Evolutionary conservation across 345 rosid species (phyloP).

Genomic region (Eucalyptus cloeziana): DNA sequence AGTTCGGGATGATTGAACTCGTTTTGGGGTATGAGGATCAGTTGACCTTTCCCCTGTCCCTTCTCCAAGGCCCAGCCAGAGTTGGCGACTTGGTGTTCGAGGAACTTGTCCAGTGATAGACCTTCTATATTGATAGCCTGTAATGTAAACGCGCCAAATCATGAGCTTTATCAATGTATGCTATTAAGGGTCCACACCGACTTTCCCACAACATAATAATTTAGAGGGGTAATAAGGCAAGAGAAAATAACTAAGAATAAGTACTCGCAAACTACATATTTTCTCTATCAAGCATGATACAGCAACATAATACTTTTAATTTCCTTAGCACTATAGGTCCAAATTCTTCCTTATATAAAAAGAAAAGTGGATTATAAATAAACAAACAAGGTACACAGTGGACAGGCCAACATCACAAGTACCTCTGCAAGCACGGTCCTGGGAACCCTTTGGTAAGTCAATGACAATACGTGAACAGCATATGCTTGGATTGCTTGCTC

Average conservation of each 20-base stretch:
- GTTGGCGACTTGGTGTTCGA: conserved; percentile 59
- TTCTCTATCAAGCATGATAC: not conserved
- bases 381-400: not conserved
- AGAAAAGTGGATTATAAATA: not conserved
- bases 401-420: not conserved
- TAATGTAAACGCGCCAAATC: not conserved
- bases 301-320: not conserved
- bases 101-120: conserved; percentile 70
- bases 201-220: not conserved
- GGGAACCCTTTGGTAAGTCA: conserved; percentile 89
- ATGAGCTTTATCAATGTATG: not conserved
- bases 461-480: conserved; percentile 77
- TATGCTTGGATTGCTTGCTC: conserved; percentile 89
- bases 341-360: not conserved
- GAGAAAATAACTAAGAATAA: not conserved
- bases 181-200: not conserved
- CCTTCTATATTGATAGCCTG: conserved; percentile 87
- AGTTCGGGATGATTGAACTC: conserved; percentile 86
- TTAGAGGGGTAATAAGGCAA: not conserved
- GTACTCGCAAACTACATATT: not conserved
- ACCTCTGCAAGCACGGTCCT: conserved; percentile 93
- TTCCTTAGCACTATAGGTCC: not conserved
- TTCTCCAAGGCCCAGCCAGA: conserved; percentile 74
- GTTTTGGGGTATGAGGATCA: conserved; percentile 41
- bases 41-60: conserved; percentile 39